A percentile compares a stretch with the other conserved stretches of the same genome.
Evolutionary conservation across 352 stramenopile genomes (phyloP).

Genomic region (Phytophthora hibernalis): DNA sequence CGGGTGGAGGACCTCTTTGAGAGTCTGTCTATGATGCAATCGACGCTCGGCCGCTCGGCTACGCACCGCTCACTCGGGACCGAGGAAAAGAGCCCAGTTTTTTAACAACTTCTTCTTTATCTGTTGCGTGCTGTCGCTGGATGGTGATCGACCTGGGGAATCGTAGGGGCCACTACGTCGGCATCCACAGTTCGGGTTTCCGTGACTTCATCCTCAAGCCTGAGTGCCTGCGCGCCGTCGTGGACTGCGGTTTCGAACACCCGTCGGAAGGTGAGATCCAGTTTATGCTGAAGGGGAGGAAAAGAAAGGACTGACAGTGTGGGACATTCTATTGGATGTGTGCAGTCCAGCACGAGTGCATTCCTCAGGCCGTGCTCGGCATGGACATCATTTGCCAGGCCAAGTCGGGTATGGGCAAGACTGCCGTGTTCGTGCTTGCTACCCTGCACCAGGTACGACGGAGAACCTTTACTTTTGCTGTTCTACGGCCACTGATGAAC

Average conservation of each 20-base stretch:
- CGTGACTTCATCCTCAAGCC: conserved; percentile 99
- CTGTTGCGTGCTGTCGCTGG: conserved; percentile 53
- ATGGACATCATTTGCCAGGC: conserved; percentile 99
- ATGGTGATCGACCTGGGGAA: conserved; percentile 21
- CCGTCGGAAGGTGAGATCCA: conserved; percentile 95
- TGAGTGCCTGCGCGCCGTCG: conserved; percentile 98
- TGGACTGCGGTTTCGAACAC: conserved; percentile 99
- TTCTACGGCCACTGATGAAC: conserved; percentile 10
- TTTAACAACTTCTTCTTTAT: conserved; percentile 91
- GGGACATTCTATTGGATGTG: conserved; percentile 13
- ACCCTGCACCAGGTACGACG: conserved; percentile 97
- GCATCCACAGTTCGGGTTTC: conserved; percentile 99
- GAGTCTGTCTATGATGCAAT: conserved; percentile 31
- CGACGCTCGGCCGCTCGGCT: conserved; percentile 29
- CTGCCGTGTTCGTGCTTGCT: conserved; percentile 99
- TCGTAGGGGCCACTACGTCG: conserved; percentile 98
- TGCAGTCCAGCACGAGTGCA: conserved; percentile 98
- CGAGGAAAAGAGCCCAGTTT: conserved; percentile 39
- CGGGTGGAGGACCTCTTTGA: conserved; percentile 27
- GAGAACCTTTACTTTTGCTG: neutral
- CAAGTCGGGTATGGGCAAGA: conserved; percentile 99
- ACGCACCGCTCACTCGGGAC: conserved; percentile 23
- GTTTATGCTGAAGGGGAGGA: neutral
- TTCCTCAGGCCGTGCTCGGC: conserved; percentile 99
- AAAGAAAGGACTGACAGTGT: conserved; percentile 19